phyloP scores from a whole-genome alignment of 148 eudicot species.

The Amaranthus hypochondriacus region DNA sequence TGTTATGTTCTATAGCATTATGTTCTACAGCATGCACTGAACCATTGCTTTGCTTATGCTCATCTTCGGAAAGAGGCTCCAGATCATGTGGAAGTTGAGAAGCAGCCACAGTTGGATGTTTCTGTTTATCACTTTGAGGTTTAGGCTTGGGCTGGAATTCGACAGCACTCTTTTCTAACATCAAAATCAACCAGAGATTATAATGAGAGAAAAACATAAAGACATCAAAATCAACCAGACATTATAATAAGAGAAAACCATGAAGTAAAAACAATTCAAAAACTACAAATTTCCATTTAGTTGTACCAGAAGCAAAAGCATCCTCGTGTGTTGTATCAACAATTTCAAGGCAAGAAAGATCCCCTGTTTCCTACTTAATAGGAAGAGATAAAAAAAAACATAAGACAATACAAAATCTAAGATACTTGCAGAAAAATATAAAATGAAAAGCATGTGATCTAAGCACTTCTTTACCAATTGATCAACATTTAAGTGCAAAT shows the following conservation, averaged over 20 bases:
- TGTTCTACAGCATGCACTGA: conserved; percentile 24
- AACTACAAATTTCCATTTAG: conserved; percentile 6
- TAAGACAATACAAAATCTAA: conserved; percentile 8
- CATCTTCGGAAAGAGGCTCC: conserved; percentile 31
- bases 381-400: conserved; percentile 14
- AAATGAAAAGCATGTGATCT: conserved; percentile 3
- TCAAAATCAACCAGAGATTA: conserved; percentile 11
- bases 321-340: conserved; percentile 30
- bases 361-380: conserved; percentile 41
- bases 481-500: conserved; percentile 26
- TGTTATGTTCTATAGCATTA: conserved; percentile 17
- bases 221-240: conserved; percentile 17
- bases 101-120: conserved; percentile 21
- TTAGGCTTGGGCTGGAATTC: conserved; percentile 64
- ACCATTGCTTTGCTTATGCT: conserved; percentile 25
- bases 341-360: conserved; percentile 37
- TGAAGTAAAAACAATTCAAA: background rate
- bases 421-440: background rate
- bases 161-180: conserved; percentile 40
- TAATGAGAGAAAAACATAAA: background rate
- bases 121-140: conserved; percentile 25
- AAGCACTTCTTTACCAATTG: conserved; percentile 19
- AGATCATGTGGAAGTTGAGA: conserved; percentile 20
- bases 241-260: background rate
- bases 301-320: conserved; percentile 48